Evolutionary conservation across 2,329 filamentous ascomycete species (phyloP).

Genomic region (Fusarium goolgardi): DNA sequence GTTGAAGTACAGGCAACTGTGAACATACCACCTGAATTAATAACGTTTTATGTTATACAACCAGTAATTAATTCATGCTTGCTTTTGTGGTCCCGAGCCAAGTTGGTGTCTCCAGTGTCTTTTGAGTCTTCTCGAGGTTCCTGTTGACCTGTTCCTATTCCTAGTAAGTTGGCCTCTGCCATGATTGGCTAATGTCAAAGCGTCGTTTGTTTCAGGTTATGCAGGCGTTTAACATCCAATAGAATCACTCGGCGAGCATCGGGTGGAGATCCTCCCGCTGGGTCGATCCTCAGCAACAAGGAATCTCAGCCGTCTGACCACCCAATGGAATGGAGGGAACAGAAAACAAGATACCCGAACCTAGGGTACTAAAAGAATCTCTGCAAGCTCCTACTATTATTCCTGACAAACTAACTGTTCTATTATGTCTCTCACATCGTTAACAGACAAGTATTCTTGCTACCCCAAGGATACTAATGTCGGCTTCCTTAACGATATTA

Average conservation of each 20-base stretch:
- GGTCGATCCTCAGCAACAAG: slow-evolving; percentile 16
- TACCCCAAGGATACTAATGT: neutral
- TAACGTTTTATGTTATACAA: neutral
- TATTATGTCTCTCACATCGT: neutral
- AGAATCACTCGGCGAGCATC: slow-evolving; percentile 9
- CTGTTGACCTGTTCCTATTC: slow-evolving; percentile 36
- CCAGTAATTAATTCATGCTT: neutral
- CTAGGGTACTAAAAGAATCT: neutral
- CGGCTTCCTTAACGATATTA: neutral
- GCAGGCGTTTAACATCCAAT: slow-evolving; percentile 50
- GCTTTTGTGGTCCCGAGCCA: neutral
- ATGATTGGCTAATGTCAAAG: slow-evolving; percentile 44
- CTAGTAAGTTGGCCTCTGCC: slow-evolving; percentile 26
- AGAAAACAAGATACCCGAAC: neutral
- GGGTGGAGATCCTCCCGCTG: slow-evolving; percentile 25
- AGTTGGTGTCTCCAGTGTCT: slow-evolving; percentile 7
- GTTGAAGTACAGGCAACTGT: neutral
- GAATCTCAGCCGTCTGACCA: slow-evolving; percentile 29
- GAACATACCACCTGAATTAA: neutral
- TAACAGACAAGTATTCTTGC: neutral
- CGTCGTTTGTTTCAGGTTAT: slow-evolving; percentile 54
- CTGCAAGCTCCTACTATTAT: neutral
- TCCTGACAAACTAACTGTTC: neutral
- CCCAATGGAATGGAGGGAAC: neutral
- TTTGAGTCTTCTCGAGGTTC: slow-evolving; percentile 22